Base-by-base conservation (phyloP, 805 yeast species). In the Lipomyces yamanashiensis region DNA sequence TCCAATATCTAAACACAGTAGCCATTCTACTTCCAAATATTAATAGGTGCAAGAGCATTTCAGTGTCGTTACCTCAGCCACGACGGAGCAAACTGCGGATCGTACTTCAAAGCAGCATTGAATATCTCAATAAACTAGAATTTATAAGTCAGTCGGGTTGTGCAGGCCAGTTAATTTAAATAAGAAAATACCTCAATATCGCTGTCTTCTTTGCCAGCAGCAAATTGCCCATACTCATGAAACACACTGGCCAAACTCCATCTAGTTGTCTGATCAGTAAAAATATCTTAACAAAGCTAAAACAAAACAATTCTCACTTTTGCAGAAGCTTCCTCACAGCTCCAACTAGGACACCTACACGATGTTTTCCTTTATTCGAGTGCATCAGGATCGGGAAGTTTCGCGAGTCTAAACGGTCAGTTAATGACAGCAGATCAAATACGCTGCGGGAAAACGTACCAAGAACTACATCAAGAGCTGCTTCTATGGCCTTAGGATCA, bases 281-380 rank as follows among this genome's bases (percentile, higher is more conserved):
- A 13, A 8, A 28, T 12, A 33, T 37, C 10, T 23, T 10, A 7
- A 3, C 7, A 47, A 17, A 23, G 17, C 23, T 12, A 33, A 13
- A 1, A 8, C 39, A 12, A 17, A 17, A 7, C 23, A 7, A 6
- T 36, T 21, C 65, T 40, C 60, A 62, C 69, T 53, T 58, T 75
- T 92, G 97, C 52, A 92, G 77, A 58, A 88, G 74, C 73, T 90
- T 91, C 54, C 99, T 78, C 82, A 93, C 86, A 37, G 91, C 81
- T 0, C 97, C 99, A n/a, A 92, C 96, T 48, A 92, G 79, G 0
- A 95, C 92, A 0, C 98, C 98, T 1, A 91, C 92, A 49, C 99
- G 77, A 74, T 93, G 99, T 75, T 95, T 95, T n/a, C 99, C 99
- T 78, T 93, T 93, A 75, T 95, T 91, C 2, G 97, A 91, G 74